Base-by-base conservation (phyloP, 257 asterid genomes). In the Echites panduratus region DNA sequence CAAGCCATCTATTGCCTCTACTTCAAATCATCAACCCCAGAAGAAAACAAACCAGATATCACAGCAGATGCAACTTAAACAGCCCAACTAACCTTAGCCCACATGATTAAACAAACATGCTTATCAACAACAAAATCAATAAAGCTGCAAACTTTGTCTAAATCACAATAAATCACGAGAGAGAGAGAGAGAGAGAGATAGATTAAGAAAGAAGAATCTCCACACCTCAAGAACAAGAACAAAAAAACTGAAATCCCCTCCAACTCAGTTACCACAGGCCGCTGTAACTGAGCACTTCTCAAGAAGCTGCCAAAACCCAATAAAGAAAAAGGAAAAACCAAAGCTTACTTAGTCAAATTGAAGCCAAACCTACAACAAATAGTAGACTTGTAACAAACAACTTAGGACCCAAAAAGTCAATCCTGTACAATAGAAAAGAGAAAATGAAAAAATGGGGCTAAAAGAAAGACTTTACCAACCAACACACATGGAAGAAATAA, bases 391-490 rank as follows among this genome's bases (percentile, higher is more conserved):
- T 70, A 77, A 71, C 63, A 38, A 76, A 71, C 61, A 65, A 50
- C 41, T 73, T 72, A 77, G 65, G 73, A 57, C 72, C 82, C 67
- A 76, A 82, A 63, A 83, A 81, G 82, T 68, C 80, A 76, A 79
- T 71, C 65, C 29, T 73, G 70, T 52, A 66, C 63, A 74, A 78
- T 74, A 80, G 69, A 68, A 68, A 76, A 50, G 44, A 78, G 54
- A 73, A 52, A 61, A 72, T 58, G 71, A 54, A 54, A 76, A 43
- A n/a, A n/a, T 71, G 56, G 61, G 74, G 70, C 50, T 29, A 41
- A 48, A 73, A 58, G 69, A 52, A 69, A 66, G 76, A 75, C 82
- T 80, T 81, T 83, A 89, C 93, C 89, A 72, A 84, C 76, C 83
- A 78, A 75, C 82, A 78, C 76, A 68, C 77, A 80, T 66, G 87